These are phyloP conservation scores for Hypoxylon rubiginosum DNA, from an alignment of 2,329 filamentous ascomycete genomes.

Conservation along the genomic window DNA sequence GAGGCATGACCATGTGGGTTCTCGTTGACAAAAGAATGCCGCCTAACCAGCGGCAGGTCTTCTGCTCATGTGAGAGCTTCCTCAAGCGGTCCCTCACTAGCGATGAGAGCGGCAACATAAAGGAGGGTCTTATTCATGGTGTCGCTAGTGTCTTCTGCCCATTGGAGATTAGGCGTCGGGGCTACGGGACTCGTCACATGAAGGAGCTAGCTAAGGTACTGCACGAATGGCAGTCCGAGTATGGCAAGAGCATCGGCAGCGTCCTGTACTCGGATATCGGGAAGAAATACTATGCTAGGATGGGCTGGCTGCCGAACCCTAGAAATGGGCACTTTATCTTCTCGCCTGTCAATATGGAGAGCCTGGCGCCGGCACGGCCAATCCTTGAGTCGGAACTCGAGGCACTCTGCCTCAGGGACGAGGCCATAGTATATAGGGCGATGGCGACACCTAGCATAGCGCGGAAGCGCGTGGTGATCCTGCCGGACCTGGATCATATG, in stretches of 20 bases:
- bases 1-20: conserved; percentile 33
- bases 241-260: conserved; percentile 25
- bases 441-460: conserved; percentile 13
- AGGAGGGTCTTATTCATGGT: conserved; percentile 22
- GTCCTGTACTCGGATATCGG: conserved; percentile 41
- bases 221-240: conserved; percentile 27
- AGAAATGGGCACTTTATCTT: conserved; percentile 33
- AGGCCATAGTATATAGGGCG: conserved; percentile 18
- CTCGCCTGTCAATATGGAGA: background rate
- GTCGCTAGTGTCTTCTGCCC: conserved; percentile 29
- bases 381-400: conserved; percentile 9
- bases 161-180: conserved; percentile 15
- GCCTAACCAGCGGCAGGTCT: conserved; percentile 18
- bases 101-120: conserved; percentile 22
- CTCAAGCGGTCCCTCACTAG: conserved; percentile 22
- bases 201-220: conserved; percentile 29
- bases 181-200: conserved; percentile 38
- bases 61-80: conserved; percentile 40
- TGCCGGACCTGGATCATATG: conserved; percentile 40
- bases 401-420: conserved; percentile 26
- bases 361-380: background rate
- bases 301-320: conserved; percentile 34
- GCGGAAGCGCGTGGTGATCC: conserved; percentile 24
- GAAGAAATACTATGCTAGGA: conserved; percentile 31
- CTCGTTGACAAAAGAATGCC: conserved; percentile 29